A percentile compares a stretch with the other conserved stretches of the same genome.
Evolutionary conservation across 2,329 filamentous ascomycete genomes (phyloP).

Genomic region (Chaetomiaceae sp.): DNA sequence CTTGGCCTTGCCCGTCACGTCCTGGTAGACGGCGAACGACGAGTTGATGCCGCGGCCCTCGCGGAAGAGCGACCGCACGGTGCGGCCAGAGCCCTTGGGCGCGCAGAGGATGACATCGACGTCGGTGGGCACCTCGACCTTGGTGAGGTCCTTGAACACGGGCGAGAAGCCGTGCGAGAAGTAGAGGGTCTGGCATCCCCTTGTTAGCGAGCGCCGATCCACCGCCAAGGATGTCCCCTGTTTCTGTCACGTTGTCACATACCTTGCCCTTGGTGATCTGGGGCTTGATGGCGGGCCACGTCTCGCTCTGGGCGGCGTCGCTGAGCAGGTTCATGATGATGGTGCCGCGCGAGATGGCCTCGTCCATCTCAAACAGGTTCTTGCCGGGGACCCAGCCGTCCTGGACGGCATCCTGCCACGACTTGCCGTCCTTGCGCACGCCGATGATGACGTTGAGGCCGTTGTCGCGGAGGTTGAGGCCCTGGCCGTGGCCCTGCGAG

Average conservation of each 20-base stretch:
- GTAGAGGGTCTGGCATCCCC: constrained; percentile 77
- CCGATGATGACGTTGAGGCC: constrained; percentile 98
- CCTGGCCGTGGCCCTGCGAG: constrained; percentile 97
- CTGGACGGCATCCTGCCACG: constrained; percentile 95
- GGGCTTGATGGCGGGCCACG: constrained; percentile 97
- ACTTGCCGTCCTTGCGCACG: constrained; percentile 96
- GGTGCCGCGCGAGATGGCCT: constrained; percentile 88
- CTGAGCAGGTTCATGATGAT: constrained; percentile 99
- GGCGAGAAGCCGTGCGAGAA: constrained; percentile 99
- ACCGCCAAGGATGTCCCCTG: neutral
- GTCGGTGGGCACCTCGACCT: constrained; percentile 92
- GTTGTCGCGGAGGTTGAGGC: constrained; percentile 99
- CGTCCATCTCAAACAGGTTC: constrained; percentile 98
- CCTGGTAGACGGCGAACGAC: constrained; percentile 96
- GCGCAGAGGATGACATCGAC: constrained; percentile 99
- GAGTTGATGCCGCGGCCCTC: constrained; percentile 99
- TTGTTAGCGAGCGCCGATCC: constrained; percentile 9
- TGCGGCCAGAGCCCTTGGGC: constrained; percentile 98
- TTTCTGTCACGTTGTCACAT: constrained; percentile 31
- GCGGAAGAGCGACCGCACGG: constrained; percentile 96
- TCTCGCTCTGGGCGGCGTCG: constrained; percentile 97
- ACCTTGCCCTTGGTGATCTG: constrained; percentile 98
- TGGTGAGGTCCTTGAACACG: constrained; percentile 99
- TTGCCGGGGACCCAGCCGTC: constrained; percentile 98
- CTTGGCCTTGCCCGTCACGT: constrained; percentile 95